Base-by-base conservation (phyloP, 345 rosid genomes). In the Hevea brasiliensis region DNA sequence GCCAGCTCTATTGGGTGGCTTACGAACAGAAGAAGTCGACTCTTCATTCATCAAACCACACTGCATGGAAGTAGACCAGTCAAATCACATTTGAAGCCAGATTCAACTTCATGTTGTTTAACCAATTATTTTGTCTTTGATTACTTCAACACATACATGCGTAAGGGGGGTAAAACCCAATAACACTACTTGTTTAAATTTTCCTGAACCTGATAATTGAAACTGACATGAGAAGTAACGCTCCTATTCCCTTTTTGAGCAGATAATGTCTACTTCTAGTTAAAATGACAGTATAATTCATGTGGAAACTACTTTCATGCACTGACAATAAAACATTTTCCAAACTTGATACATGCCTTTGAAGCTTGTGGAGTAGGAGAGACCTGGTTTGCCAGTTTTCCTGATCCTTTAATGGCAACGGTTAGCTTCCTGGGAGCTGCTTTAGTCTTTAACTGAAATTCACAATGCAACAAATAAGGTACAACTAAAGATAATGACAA, bases 331-430 rank as follows among this genome's bases (percentile, higher is more conserved):
- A 45, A 9, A 27, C 51, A 44, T 29, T 57, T 12, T 65, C 20
- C 29, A 32, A 8, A 21, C 23, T 17, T 32, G n/a, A 71, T 42
- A 82, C 84, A 72, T 74, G 74, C 84, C 85, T 85, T 81, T 51
- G 83, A 75, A 70, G 73, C 64, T 80, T 75, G 83, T 78, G 74
- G 79, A 68, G 35, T 79, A 77, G 72, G 61, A 67, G 81, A 57
- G 74, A 81, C 85, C 84, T 85, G 87, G 74, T 86, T 87, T 70
- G 81, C 61, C 37, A 77, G 71, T 74, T 81, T 91, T 66, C 82
- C 84, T 20, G 83, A 44, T 58, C 82, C 88, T 78, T 75, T 82
- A 50, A 61, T 79, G 53, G 72, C 77, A 65, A 75, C 61, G 81
- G 73, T 85, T 60, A 89, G 88, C 81, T 82, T 90, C 82, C 78